Conservation (phyloP, 192 early-diverging fungal genomes). For the Nowakowskiella sp. region DNA sequence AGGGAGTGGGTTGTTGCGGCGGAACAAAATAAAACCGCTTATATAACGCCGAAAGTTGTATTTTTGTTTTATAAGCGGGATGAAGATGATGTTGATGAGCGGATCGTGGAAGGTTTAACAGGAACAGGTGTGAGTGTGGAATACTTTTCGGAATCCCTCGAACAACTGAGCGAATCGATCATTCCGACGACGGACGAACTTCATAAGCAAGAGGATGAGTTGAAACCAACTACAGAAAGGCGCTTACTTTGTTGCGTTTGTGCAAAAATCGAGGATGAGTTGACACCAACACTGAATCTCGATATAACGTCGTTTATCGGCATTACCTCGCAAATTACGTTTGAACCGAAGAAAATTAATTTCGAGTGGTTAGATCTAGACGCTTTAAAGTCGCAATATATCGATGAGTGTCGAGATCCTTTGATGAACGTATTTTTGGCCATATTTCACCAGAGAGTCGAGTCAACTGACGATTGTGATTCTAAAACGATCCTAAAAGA, state of each 20-base stretch:
- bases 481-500: not conserved
- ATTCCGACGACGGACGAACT: not conserved
- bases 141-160: not conserved
- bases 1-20: constrained; percentile 22
- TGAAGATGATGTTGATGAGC: constrained; percentile 11
- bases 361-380: constrained; percentile 22
- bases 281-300: constrained; percentile 28
- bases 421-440: constrained; percentile 14
- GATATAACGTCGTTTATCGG: constrained; percentile 37
- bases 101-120: constrained; percentile 14
- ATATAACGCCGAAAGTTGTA: constrained; percentile 24
- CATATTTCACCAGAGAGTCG: constrained; percentile 1
- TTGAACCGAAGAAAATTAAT: constrained; percentile 22
- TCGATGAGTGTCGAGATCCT: constrained; percentile 13
- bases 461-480: not conserved
- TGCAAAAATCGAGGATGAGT: not conserved
- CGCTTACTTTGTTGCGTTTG: not conserved
- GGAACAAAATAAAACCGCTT: constrained; percentile 27
- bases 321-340: constrained; percentile 18
- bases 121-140: constrained; percentile 20
- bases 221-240: not conserved
- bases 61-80: constrained; percentile 26
- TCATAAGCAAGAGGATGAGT: not conserved
- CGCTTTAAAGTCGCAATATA: constrained; percentile 24
- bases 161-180: not conserved